Evolutionary conservation across 2,329 filamentous ascomycete species (phyloP).

Genomic region (Talaromyces funiculosus): DNA sequence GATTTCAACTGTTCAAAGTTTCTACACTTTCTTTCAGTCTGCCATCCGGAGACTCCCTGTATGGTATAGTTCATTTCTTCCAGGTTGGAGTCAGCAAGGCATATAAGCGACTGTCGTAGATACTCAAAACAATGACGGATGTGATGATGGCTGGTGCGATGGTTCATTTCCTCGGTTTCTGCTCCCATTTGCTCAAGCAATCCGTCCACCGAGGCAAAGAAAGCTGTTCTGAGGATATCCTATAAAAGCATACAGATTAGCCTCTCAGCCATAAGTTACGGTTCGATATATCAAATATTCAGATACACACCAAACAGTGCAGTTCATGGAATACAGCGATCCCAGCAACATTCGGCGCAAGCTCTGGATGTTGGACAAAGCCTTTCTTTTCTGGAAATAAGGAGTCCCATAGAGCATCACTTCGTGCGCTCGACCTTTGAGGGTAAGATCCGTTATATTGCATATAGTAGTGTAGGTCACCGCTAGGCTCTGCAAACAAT

Average conservation of each 20-base stretch:
- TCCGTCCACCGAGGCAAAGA: constrained; percentile 1
- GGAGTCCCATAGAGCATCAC: neutral
- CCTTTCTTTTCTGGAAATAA: neutral
- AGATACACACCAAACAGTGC: neutral
- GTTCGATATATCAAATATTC: neutral
- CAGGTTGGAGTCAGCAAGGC: constrained; percentile 1
- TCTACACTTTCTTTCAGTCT: too few relatives aligned
- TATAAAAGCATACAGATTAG: neutral
- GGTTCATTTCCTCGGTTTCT: neutral
- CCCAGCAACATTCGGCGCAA: neutral
- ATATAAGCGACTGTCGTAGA: constrained; percentile 7
- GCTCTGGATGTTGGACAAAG: constrained; percentile 4
- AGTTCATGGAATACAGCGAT: constrained; percentile 6
- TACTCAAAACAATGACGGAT: constrained; percentile 9
- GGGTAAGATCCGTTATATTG: neutral
- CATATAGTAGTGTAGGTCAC: neutral
- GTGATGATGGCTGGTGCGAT: neutral
- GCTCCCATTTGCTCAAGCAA: neutral
- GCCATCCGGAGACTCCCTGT: too few relatives aligned
- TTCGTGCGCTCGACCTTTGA: neutral
- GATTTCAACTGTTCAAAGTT: too few relatives aligned
- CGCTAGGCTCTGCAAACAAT: neutral
- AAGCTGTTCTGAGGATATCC: constrained; percentile 1
- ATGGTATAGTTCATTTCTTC: neutral
- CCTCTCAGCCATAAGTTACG: too few relatives aligned